Percentiles rank a stretch among this genome's conserved stretches.
Conservation (phyloP, 2,329 filamentous ascomycete species). For the Colletotrichum sidae region DNA sequence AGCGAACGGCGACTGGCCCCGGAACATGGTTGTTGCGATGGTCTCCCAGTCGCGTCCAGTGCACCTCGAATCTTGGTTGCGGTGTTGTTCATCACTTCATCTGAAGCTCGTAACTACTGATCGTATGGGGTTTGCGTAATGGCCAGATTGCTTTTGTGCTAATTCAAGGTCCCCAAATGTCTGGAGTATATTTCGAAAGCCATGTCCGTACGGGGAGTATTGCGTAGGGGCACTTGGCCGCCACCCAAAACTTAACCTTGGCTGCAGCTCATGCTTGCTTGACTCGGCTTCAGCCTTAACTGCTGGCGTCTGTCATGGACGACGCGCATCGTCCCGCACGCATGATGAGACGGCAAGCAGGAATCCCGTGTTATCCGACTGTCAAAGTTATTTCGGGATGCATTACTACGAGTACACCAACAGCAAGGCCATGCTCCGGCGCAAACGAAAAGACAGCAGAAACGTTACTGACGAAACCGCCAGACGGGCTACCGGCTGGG, state of each 20-base stretch:
- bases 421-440: too few relatives aligned
- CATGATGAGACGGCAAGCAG: constrained; percentile 3
- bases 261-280: not conserved
- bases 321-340: constrained; percentile 15
- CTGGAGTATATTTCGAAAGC: constrained; percentile 10
- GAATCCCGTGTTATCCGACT: too few relatives aligned
- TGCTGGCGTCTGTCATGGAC: not conserved
- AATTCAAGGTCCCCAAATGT: not conserved
- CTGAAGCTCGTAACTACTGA: not conserved
- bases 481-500: not conserved
- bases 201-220: too few relatives aligned
- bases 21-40: not conserved
- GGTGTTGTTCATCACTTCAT: not conserved
- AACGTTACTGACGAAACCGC: constrained; percentile 3
- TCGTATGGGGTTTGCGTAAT: not conserved
- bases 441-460: constrained; percentile 1
- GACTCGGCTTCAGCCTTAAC: not conserved
- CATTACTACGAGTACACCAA: too few relatives aligned
- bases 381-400: too few relatives aligned
- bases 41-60: not conserved
- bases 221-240: not conserved
- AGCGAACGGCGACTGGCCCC: not conserved
- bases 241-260: constrained; percentile 10
- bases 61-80: not conserved
- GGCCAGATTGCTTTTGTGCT: too few relatives aligned